A percentile compares a stretch with the other conserved stretches of the same genome.
Conservation (phyloP, 805 yeast genomes). For the Cyberlindnera samutprakarnensis region DNA sequence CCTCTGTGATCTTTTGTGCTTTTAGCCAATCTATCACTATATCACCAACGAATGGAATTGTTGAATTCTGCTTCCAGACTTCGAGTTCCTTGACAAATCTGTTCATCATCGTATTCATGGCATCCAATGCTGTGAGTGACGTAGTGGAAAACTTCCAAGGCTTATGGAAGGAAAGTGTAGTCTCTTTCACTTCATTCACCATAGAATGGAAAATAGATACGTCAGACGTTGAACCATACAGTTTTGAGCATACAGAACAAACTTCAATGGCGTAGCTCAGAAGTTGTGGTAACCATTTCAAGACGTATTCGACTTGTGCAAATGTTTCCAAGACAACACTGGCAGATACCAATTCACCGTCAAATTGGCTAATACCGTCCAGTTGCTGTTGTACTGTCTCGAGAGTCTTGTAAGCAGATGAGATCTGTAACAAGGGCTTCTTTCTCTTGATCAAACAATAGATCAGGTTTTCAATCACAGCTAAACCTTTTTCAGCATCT, state of each 20-base stretch:
- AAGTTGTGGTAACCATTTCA: slow-evolving; percentile 28
- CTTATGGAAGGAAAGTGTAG: slow-evolving; percentile 6
- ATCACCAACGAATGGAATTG: slow-evolving; percentile 40
- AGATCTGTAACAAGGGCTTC: slow-evolving; percentile 32
- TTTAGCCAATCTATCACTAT: slow-evolving; percentile 41
- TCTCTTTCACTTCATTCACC: slow-evolving; percentile 9
- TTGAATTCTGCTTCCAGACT: slow-evolving; percentile 29
- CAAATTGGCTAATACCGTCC: slow-evolving; percentile 16
- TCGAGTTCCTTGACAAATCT: slow-evolving; percentile 24
- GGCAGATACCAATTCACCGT: slow-evolving; percentile 15
- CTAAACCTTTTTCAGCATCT: slow-evolving; percentile 71
- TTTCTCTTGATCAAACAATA: slow-evolving; percentile 49
- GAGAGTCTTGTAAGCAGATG: slow-evolving; percentile 15
- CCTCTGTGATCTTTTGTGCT: background rate
- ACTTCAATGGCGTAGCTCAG: slow-evolving; percentile 25
- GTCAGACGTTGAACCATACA: slow-evolving; percentile 11
- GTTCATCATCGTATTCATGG: slow-evolving; percentile 10
- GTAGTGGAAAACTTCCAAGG: slow-evolving; percentile 14
- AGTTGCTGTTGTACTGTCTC: slow-evolving; percentile 15
- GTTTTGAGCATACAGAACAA: slow-evolving; percentile 11
- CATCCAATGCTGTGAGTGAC: slow-evolving; percentile 17
- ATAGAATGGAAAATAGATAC: slow-evolving; percentile 13
- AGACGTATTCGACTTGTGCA: slow-evolving; percentile 9
- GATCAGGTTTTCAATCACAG: slow-evolving; percentile 65
- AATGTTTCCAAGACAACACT: slow-evolving; percentile 7